Conservation (phyloP, 192 early-diverging fungal species). For the Rhizophlyctis rosea region DNA sequence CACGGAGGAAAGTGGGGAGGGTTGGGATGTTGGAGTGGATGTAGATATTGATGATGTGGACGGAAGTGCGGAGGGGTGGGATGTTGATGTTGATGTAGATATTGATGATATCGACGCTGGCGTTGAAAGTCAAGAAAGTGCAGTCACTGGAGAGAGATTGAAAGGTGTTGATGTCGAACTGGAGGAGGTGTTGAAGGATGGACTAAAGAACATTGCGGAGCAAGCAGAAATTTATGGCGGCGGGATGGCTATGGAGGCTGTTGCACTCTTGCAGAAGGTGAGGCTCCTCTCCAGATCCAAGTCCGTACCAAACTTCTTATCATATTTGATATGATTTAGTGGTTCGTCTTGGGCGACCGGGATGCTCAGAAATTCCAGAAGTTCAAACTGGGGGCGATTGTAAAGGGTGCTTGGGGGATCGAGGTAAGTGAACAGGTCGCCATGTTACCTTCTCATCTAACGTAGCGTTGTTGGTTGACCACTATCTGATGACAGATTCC, state of each 20-base stretch:
- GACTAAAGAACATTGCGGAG: constrained; percentile 5
- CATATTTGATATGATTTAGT: constrained; percentile 5
- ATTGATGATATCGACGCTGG: neutral
- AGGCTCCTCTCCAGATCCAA: neutral
- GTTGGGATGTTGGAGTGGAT: constrained; percentile 19
- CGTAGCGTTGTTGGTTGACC: too few species aligned
- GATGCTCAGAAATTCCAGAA: constrained; percentile 22
- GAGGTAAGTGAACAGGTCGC: constrained; percentile 17
- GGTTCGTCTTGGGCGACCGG: constrained; percentile 19
- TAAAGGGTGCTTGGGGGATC: constrained; percentile 21
- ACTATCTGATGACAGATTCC: too few species aligned
- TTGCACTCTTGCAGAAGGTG: constrained; percentile 19
- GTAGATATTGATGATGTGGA: constrained; percentile 8
- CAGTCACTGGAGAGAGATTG: neutral
- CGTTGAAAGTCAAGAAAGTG: neutral
- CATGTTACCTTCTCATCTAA: too few species aligned
- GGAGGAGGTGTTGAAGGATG: constrained; percentile 2
- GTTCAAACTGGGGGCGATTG: constrained; percentile 21
- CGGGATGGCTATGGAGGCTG: constrained; percentile 18
- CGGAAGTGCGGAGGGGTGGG: neutral
- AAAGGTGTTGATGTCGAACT: neutral
- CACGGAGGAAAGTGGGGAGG: constrained; percentile 1
- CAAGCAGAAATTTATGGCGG: constrained; percentile 1
- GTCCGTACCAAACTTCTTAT: neutral
- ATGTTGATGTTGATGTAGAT: constrained; percentile 5